phyloP scores from a whole-genome alignment of 2,329 filamentous ascomycete species.

The Chalara sp. region DNA sequence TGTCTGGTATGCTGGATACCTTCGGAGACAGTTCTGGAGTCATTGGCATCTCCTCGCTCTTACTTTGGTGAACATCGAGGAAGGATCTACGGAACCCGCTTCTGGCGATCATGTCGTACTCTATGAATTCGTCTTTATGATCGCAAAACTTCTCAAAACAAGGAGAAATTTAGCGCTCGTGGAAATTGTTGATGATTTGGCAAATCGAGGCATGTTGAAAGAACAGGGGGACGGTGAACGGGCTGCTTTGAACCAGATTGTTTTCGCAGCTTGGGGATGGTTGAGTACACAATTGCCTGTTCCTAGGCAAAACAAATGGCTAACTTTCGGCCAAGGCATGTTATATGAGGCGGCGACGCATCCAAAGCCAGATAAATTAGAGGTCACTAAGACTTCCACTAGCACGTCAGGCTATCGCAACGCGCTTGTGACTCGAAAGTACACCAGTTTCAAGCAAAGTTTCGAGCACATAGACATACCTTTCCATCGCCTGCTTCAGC shows the following conservation, averaged over 20 bases:
- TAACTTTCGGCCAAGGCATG: not conserved
- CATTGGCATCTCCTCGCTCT: no score
- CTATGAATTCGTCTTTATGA: no score
- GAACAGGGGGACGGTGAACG: not conserved
- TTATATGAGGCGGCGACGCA: not conserved
- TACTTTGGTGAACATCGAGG: no score
- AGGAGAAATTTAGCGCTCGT: not conserved
- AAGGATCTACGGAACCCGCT: no score
- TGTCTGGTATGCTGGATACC: no score
- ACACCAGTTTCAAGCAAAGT: not conserved
- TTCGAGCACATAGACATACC: not conserved
- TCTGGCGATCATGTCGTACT: no score
- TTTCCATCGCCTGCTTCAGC: not conserved
- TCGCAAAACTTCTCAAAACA: no score
- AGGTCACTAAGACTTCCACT: not conserved
- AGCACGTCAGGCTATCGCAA: not conserved
- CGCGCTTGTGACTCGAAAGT: not conserved
- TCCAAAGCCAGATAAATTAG: not conserved
- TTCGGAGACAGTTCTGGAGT: no score
- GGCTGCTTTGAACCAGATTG: not conserved
- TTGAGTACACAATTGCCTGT: not conserved
- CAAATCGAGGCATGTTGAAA: not conserved
- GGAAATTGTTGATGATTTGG: not conserved
- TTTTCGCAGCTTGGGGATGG: not conserved
- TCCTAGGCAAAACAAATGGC: not conserved